Base-by-base conservation (phyloP, 805 yeast species). In the Pichia sporocuriosa region DNA sequence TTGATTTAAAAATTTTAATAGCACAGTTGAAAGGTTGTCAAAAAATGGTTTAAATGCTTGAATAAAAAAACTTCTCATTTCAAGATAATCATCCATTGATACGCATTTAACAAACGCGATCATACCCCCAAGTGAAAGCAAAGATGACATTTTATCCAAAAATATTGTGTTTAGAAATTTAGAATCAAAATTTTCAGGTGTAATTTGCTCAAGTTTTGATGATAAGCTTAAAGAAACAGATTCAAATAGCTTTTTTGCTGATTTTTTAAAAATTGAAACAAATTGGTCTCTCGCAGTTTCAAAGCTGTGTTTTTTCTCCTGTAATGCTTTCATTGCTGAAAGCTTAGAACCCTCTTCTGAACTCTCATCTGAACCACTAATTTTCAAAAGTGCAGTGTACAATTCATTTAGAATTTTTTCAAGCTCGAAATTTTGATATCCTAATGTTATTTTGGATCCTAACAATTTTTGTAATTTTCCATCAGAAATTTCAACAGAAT, bases 251-350 rank as follows among this genome's bases (percentile, higher is more conserved):
- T 32, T 65, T 24, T 8, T 46, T 30, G 40, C 50, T 40, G 31
- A 64, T 19, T 55, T 58, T 23, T 60, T 63, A 40, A 83, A 68
- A 25, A 70, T 65, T 3, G 52, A 43, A 12, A 76, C 57, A 53
- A 87, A 84, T 4, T 65, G 60, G 2, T 56, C 51, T 1, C 82
- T 68, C 1, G 78, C 78, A 17, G 62, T 56, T 51, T 80, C 85
- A 55, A 82, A 84, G 5, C 67, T 70, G 13, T 67, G 63, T 44
- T 77, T 72, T 53, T 82, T 79, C 52, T 84, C 87, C 45, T 69
- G 70, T 44, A 86, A 66, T 0, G 94, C 94, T 43, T 70, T 68
- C 86, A 87, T 82, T 16, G 73, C 70, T 29, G 79, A 77, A 44
- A 82, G 57, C 43, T 69, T 69, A 35, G 63, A 55, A 10, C 66